These are phyloP conservation scores for Vicia faba DNA, from an alignment of 306 rosid genomes.

Conservation along the genomic window DNA sequence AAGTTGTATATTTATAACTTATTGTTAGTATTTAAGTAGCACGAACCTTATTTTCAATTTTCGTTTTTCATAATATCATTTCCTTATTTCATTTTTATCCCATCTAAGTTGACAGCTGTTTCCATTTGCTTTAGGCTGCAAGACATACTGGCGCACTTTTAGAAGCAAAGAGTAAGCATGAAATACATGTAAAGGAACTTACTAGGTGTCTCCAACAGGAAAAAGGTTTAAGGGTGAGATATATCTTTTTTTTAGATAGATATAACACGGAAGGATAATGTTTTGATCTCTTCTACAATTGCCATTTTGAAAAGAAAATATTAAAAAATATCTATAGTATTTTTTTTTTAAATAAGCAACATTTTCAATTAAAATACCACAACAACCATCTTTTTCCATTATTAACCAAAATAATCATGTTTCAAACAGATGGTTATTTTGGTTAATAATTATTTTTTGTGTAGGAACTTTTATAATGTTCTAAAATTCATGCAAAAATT, in stretches of 20 bases:
- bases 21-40: constrained; percentile 33
- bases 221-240: constrained; percentile 77
- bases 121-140: constrained; percentile 67
- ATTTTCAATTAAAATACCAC: no score
- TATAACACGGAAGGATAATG: no score
- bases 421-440: no score
- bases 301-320: no score
- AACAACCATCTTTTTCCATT: no score
- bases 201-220: constrained; percentile 87
- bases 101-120: constrained; percentile 20
- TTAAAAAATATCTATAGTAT: no score
- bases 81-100: constrained; percentile 23
- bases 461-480: no score
- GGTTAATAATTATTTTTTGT: no score
- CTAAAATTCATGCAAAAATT: no score
- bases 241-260: not conserved
- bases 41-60: not conserved
- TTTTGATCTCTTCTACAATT: no score
- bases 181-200: constrained; percentile 81
- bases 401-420: no score
- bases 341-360: no score
- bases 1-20: constrained; percentile 18
- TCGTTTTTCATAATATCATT: constrained; percentile 18
- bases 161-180: constrained; percentile 87
- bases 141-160: constrained; percentile 85